Base-by-base conservation (phyloP, 148 eudicot genomes). In the Simmondsia chinensis region DNA sequence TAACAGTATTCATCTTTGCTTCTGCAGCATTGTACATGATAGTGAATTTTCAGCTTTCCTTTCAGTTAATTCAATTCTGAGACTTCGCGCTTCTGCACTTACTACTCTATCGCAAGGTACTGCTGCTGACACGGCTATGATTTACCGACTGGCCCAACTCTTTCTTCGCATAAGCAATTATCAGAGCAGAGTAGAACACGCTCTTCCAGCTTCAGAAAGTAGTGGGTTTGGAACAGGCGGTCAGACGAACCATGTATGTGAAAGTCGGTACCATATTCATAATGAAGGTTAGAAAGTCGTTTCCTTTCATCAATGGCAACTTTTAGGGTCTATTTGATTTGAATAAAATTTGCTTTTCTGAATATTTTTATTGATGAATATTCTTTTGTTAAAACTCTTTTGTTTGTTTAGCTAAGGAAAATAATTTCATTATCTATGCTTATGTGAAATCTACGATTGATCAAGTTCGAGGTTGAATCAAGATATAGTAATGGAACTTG, bases 31-130 rank as follows among this genome's bases (percentile, higher is more conserved):
- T 54, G 75, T 83, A 23, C 73, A 79, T 53, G 60, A 76, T 52
- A 60, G 72, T 46, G 94, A 83, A 53, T 83, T 83, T 53, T 83
- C 94, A 37, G 48, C 83, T 35, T 80, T 64, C 63, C 72, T 83
- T 41, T 83, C 94, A 34, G 73, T 76, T 28, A 74, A 75, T 39
- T 83, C 94, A 36, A 57, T 83, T 50, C 36, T 83, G 37, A 68
- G 94, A 71, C 72, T 79, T 67, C 78, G 78, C 29, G 80, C 76
- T 48, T 71, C 74, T 55, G 79, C 94, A 45, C 61, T 76, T 41
- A 64, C 56, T 20, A 69, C 83, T 21, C 28, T 83, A 40, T 66
- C 81, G 42, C 71, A 63, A 32, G 70, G 69, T 56, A 51, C 39
- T 14, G 16, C 67, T 30, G 37, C 60, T 23, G 83, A 79, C 51